Conservation (phyloP, 805 yeast species). For the Cyberlindnera meyerae region DNA sequence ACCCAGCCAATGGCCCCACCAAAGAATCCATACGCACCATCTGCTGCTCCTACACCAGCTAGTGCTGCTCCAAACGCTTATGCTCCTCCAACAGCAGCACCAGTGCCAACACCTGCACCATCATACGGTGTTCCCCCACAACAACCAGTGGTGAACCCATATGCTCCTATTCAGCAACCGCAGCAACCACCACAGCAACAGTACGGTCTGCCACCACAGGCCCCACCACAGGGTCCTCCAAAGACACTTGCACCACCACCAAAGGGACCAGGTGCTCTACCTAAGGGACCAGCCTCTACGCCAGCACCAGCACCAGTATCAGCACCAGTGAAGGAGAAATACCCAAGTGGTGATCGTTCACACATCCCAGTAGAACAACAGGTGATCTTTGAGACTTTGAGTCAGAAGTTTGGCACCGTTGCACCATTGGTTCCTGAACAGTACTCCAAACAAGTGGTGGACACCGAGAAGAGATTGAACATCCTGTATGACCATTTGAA, state of each 20-base stretch:
- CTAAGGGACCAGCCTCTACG: constrained; percentile 16
- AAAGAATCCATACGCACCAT: constrained; percentile 35
- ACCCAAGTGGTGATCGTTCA: constrained; percentile 63
- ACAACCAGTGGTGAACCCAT: constrained; percentile 32
- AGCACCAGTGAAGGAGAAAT: constrained; percentile 22
- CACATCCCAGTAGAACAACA: constrained; percentile 57
- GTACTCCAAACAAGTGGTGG: constrained; percentile 66
- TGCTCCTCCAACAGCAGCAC: constrained; percentile 25
- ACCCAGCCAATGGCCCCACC: constrained; percentile 15
- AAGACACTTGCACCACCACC: constrained; percentile 14
- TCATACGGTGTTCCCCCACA: constrained; percentile 3
- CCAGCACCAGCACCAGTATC: constrained; percentile 1
- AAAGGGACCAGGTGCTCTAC: constrained; percentile 10
- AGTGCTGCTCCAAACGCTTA: constrained; percentile 32
- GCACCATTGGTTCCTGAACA: constrained; percentile 78
- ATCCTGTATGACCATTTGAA: constrained; percentile 75
- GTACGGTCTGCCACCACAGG: constrained; percentile 21
- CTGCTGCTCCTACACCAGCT: constrained; percentile 15
- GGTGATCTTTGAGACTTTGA: constrained; percentile 57
- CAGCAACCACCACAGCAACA: constrained; percentile 9
- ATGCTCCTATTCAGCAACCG: constrained; percentile 30
- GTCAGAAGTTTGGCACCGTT: constrained; percentile 55
- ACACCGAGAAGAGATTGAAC: constrained; percentile 76
- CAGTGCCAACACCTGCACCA: background rate
- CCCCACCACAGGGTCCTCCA: constrained; percentile 26